Evolutionary conservation across 352 stramenopile genomes (phyloP).

Genomic region (Globisporangium takayamanum): DNA sequence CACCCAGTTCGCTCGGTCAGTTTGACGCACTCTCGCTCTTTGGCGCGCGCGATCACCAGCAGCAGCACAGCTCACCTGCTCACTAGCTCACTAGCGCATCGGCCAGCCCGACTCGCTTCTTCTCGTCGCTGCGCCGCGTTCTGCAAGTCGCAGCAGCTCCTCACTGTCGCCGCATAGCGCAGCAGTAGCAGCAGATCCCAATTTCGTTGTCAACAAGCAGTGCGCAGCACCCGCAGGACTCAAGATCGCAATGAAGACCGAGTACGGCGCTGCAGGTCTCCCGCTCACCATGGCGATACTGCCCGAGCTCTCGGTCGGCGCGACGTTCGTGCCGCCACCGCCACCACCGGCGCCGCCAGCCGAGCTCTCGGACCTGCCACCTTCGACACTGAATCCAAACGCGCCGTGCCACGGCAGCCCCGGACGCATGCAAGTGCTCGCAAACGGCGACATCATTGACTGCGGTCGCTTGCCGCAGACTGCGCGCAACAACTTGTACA

Average conservation of each 20-base stretch:
- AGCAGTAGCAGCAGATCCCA: not conserved
- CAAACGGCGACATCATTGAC: constrained; percentile 84
- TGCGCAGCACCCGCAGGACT: not conserved
- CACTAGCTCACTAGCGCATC: no score
- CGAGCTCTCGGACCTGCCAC: not conserved
- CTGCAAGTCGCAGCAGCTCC: not conserved
- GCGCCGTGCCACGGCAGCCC: constrained; percentile 33
- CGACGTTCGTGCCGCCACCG: not conserved
- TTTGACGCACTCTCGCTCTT: constrained; percentile 1
- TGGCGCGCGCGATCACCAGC: not conserved
- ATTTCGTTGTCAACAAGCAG: not conserved
- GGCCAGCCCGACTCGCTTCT: no score
- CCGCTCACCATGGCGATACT: not conserved
- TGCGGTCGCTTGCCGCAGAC: constrained; percentile 68
- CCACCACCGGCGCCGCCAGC: not conserved
- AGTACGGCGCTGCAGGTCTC: not conserved
- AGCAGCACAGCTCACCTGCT: not conserved
- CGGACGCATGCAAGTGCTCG: constrained; percentile 69
- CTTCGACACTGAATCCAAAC: not conserved
- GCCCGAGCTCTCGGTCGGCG: not conserved
- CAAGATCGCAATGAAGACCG: constrained; percentile 1
- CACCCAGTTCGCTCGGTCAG: not conserved
- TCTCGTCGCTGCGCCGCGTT: not conserved
- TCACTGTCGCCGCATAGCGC: not conserved
- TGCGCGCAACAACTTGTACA: constrained; percentile 87